Conservation (phyloP, 148 eudicot genomes). For the Cornus florida region DNA sequence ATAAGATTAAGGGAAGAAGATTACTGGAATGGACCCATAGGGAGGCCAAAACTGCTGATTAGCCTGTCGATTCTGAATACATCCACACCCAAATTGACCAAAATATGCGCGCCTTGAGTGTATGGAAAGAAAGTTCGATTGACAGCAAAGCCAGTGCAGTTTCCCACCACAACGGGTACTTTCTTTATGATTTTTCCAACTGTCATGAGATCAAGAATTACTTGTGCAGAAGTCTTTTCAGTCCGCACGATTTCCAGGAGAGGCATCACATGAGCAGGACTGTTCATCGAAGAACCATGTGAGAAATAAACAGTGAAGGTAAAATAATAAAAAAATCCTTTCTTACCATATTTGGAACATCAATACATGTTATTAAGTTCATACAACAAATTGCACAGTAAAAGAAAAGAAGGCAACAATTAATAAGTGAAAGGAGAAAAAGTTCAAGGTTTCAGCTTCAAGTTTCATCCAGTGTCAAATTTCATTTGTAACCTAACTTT, state of each 20-base stretch:
- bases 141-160: slow-evolving; percentile 94
- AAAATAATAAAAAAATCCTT: too few species aligned
- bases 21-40: slow-evolving; percentile 98
- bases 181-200: slow-evolving; percentile 83
- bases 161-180: slow-evolving; percentile 94
- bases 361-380: too few species aligned
- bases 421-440: too few species aligned
- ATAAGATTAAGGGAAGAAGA: slow-evolving; percentile 21
- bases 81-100: slow-evolving; percentile 82
- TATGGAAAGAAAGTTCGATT: slow-evolving; percentile 92
- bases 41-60: slow-evolving; percentile 76
- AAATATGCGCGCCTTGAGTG: slow-evolving; percentile 64
- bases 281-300: slow-evolving; percentile 39
- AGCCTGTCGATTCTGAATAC: slow-evolving; percentile 81
- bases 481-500: too few species aligned
- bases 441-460: too few species aligned
- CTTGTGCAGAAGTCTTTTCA: slow-evolving; percentile 87
- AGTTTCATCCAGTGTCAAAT: too few species aligned
- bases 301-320: background rate
- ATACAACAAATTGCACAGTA: too few species aligned
- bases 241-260: slow-evolving; percentile 91
- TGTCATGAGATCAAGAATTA: slow-evolving; percentile 77
- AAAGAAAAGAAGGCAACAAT: too few species aligned
- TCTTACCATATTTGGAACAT: too few species aligned
- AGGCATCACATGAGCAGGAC: slow-evolving; percentile 97